These are phyloP conservation scores for Ottelia alismoides DNA, from an alignment of 106 monocot species.

Conservation along the genomic window DNA sequence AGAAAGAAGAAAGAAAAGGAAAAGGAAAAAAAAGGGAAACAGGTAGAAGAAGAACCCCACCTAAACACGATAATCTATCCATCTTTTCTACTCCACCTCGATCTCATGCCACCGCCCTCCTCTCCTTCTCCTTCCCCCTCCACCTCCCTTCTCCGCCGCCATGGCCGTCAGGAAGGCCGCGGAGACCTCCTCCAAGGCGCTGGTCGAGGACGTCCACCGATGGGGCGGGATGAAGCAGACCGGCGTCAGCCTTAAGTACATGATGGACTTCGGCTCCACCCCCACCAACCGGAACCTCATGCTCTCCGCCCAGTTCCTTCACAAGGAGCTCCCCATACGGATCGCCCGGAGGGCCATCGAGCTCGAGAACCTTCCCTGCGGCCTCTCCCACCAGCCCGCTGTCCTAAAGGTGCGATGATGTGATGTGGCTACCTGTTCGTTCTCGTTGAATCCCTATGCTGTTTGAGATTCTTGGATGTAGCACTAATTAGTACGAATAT, in stretches of 20 bases:
- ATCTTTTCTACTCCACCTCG: too few species aligned
- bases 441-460: too few species aligned
- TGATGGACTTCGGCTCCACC: slow-evolving; percentile 24
- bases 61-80: too few species aligned
- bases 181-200: slow-evolving; percentile 6
- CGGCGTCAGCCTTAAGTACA: slow-evolving; percentile 20
- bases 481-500: too few species aligned
- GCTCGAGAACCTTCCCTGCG: slow-evolving; percentile 21
- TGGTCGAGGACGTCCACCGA: slow-evolving; percentile 17
- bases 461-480: too few species aligned
- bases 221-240: slow-evolving; percentile 27
- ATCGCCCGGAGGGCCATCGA: slow-evolving; percentile 23
- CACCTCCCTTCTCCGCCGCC: too few species aligned
- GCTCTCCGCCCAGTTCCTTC: slow-evolving; percentile 26
- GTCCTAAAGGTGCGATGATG: slow-evolving; percentile 15
- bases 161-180: slow-evolving; percentile 21
- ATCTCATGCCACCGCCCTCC: too few species aligned
- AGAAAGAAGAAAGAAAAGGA: too few species aligned
- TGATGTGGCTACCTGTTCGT: not conserved
- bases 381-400: slow-evolving; percentile 18
- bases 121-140: too few species aligned
- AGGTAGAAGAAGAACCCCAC: too few species aligned
- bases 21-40: too few species aligned
- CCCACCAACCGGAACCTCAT: slow-evolving; percentile 12
- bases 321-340: slow-evolving; percentile 23